phyloP scores from a whole-genome alignment of 2,329 filamentous ascomycete genomes.

The Aureobasidium sp. region DNA sequence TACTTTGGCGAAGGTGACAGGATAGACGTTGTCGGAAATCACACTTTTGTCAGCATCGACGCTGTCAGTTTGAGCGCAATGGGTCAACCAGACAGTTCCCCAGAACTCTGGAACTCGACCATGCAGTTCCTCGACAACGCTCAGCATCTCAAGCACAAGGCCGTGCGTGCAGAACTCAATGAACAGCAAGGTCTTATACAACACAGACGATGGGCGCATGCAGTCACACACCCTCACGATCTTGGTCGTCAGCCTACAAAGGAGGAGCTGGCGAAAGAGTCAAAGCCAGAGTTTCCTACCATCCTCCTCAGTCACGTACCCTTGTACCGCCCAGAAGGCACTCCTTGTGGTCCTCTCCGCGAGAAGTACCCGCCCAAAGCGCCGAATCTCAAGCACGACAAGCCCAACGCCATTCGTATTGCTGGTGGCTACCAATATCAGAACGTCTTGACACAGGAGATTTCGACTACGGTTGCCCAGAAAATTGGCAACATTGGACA shows the following conservation, averaged over 20 bases:
- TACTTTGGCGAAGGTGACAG: slow-evolving; percentile 90
- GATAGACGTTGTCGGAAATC: slow-evolving; percentile 86
- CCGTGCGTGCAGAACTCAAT: slow-evolving; percentile 60
- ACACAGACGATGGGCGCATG: slow-evolving; percentile 20
- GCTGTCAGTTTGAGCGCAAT: slow-evolving; percentile 77
- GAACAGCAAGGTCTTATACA: slow-evolving; percentile 53
- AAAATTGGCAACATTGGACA: slow-evolving; percentile 74
- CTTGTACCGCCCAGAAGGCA: slow-evolving; percentile 70
- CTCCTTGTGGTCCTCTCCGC: slow-evolving; percentile 77
- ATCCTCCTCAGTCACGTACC: slow-evolving; percentile 88
- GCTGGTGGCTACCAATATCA: slow-evolving; percentile 87
- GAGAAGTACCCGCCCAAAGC: slow-evolving; percentile 72
- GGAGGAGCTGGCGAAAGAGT: slow-evolving; percentile 25
- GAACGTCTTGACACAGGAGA: slow-evolving; percentile 72
- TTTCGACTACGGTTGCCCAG: slow-evolving; percentile 67
- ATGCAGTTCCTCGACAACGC: slow-evolving; percentile 67
- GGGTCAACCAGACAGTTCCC: slow-evolving; percentile 43
- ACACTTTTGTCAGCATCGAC: slow-evolving; percentile 90
- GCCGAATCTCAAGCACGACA: slow-evolving; percentile 42
- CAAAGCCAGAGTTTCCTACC: slow-evolving; percentile 60
- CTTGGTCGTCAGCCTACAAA: slow-evolving; percentile 19
- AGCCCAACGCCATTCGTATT: slow-evolving; percentile 71
- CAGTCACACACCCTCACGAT: slow-evolving; percentile 25
- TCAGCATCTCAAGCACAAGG: slow-evolving; percentile 55
- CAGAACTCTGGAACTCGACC: slow-evolving; percentile 65